Base-by-base conservation (phyloP, 345 rosid species). In the Populus pruinosa region DNA sequence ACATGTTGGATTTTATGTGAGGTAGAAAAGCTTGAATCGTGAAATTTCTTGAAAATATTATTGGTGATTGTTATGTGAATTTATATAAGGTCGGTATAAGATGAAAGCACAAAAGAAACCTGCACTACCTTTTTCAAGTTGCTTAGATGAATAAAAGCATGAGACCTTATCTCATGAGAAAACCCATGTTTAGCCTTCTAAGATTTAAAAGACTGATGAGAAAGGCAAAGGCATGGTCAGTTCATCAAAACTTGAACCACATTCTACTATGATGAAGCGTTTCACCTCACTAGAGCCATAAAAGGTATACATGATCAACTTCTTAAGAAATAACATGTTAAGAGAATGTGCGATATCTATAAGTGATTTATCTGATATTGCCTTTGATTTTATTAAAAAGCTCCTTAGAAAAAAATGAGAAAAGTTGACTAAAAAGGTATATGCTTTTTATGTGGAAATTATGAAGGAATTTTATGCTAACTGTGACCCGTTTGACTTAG, bases 371-470 rank as follows among this genome's bases (percentile, higher is more conserved):
- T 49, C 1, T 49, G 20, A 49, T 49, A 14, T 20, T 49, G 1
- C 7, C 1, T 49, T 16, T 16, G 2, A 6, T 49, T 49, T 49
- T 1, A 16, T 49, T 49, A 1, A 16, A 49, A 20, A 49, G 5
- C 13, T 1, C 3, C 16, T 49, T 14, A 13, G 17, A 29, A 16
- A 49, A 4, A 16, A 49, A 49, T 13, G 5, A 1, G 20, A 18
- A 4, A 14, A 13, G 2, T 13, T 0, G 4, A 0, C 16, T 5
- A 1, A 49, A 5, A 1, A 16, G 18, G 20, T 0, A 49, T 1
- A 13, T 49, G 6, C 6, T 49, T 1, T 1, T 49, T 49, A 16
- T 49, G 4, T 49, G 55, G 1, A 16, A 49, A 49, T 49, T 49
- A 1, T 49, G 21, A 49, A 20, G 55, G 7, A 16, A 49, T 49